Base-by-base conservation (phyloP, 441 rosid genomes). In the Brassica balearica region DNA sequence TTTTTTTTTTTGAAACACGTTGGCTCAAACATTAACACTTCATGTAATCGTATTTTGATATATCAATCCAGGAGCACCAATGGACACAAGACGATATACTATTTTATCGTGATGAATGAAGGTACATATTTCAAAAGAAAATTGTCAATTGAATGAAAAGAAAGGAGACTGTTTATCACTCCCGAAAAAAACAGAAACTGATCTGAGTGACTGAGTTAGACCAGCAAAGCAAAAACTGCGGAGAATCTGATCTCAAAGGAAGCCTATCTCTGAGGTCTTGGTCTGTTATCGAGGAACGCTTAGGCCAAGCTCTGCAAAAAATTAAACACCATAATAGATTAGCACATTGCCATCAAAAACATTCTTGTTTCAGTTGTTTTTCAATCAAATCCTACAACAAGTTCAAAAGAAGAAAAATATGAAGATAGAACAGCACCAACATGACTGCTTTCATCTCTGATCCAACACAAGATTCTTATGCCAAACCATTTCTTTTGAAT, bases 271-370 rank as follows among this genome's bases (percentile, higher is more conserved):
- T 66, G 74, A 41, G 73, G 73, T 64, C 71, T 17, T 55, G 32
- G 76, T 77, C 62, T 61, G 8, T 82, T 46, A 89, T 91, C 97
- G 94, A 69, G 94, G 97, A 77, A 86, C 93, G 10, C 95, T 80
- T 77, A 89, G 85, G 71, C 97, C 95, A 36, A 89, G 82, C 84
- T 73, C 82, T 79, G 74, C 78, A 68, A 22, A 15, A 15, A 68
- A 6, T 32, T 32, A 78, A 41, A 78, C 14, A 73, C 11, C 23
- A 25, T 10, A 46, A 20, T 10, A 58, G 1, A 46, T 78, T 19
- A 78, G 77, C 55, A 78, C 61, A 22, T 43, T 1, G 2, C 9
- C 61, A 71, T 17, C 61, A 65, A 59, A 66, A 15, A 53, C 65
- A 61, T 12, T 43, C 1, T 65, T 72, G 68, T 32, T 56, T 19